phyloP scores from a whole-genome alignment of 805 yeast genomes.

The Sugiyamaella chiloensis region DNA sequence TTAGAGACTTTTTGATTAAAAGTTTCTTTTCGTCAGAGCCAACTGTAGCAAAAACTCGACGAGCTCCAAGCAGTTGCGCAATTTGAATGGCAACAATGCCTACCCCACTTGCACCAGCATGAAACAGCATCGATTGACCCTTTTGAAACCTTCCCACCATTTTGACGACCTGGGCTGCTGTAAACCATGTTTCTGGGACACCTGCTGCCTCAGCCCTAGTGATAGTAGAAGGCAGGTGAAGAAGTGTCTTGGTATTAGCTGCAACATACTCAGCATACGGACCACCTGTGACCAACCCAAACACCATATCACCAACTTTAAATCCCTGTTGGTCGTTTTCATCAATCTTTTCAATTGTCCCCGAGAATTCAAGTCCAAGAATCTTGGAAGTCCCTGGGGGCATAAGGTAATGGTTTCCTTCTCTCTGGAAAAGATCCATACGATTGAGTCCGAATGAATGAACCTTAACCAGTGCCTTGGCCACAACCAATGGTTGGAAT shows the following conservation, averaged over 20 bases:
- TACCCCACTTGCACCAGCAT: slow-evolving; percentile 35
- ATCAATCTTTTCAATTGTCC: slow-evolving; percentile 26
- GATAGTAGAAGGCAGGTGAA: slow-evolving; percentile 27
- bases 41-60: slow-evolving; percentile 35
- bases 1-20: slow-evolving; percentile 21
- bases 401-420: slow-evolving; percentile 31
- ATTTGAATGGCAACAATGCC: slow-evolving; percentile 38
- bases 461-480: slow-evolving; percentile 33
- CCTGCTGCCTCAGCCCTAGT: slow-evolving; percentile 31
- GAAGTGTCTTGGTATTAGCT: slow-evolving; percentile 27
- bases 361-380: slow-evolving; percentile 40
- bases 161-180: slow-evolving; percentile 35
- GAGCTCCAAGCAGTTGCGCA: slow-evolving; percentile 36
- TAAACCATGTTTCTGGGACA: slow-evolving; percentile 37
- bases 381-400: slow-evolving; percentile 32
- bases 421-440: slow-evolving; percentile 34
- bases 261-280: slow-evolving; percentile 38
- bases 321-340: slow-evolving; percentile 19
- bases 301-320: slow-evolving; percentile 35
- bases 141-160: slow-evolving; percentile 29
- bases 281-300: slow-evolving; percentile 38
- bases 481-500: slow-evolving; percentile 24
- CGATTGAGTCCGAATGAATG: slow-evolving; percentile 35
- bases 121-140: slow-evolving; percentile 34
- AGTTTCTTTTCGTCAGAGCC: slow-evolving; percentile 29